Conservation (phyloP, 768 basidiomycete species). For the Tylopilus intermedius region DNA sequence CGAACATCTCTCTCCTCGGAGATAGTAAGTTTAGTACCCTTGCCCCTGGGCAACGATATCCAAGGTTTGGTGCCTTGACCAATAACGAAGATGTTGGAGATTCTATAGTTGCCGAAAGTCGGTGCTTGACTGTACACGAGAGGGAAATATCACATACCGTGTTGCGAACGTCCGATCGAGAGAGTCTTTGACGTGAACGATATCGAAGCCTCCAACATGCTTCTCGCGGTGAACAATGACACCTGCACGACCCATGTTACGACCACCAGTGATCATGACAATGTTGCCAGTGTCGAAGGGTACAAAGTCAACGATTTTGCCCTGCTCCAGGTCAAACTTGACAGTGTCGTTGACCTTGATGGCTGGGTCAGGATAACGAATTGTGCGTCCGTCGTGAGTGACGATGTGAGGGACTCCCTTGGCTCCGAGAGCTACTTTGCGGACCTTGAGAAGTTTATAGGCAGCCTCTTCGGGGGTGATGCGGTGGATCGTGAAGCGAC, state of each 20-base stretch:
- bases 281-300: constrained; percentile 98
- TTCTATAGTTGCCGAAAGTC: constrained; percentile 40
- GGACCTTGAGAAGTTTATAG: constrained; percentile 96
- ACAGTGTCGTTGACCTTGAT: constrained; percentile 97
- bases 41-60: constrained; percentile 95
- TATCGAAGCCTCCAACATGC: constrained; percentile 98
- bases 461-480: constrained; percentile 96
- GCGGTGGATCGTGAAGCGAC: constrained; percentile 98
- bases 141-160: constrained; percentile 52
- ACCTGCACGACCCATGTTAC: constrained; percentile 99
- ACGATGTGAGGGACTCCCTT: constrained; percentile 96
- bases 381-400: constrained; percentile 99
- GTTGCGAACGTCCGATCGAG: constrained; percentile 96
- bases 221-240: constrained; percentile 95
- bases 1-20: constrained; percentile 92
- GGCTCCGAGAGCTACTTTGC: constrained; percentile 83
- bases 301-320: constrained; percentile 88
- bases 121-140: not conserved
- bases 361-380: constrained; percentile 96
- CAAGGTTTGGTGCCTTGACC: constrained; percentile 94
- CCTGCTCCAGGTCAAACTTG: constrained; percentile 92
- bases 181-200: constrained; percentile 95
- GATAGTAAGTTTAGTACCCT: constrained; percentile 96
- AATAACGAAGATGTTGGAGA: constrained; percentile 97
- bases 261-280: constrained; percentile 96